These are phyloP conservation scores for Besnoitia besnoiti DNA, from an alignment of 169 alveolate species.

Conservation along the genomic window DNA sequence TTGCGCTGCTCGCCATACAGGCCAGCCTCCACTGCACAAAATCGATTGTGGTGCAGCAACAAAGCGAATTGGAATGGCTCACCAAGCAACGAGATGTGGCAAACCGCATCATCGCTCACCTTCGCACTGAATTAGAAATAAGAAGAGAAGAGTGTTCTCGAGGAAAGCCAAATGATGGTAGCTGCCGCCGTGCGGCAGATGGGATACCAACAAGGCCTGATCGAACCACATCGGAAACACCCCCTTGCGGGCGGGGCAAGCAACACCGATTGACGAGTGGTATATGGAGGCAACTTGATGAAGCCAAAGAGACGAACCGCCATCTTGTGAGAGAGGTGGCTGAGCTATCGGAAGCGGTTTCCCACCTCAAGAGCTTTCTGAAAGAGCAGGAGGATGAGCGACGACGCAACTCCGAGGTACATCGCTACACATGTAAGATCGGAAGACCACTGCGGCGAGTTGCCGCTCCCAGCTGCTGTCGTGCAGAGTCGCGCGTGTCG, in stretches of 20 bases:
- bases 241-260: not conserved
- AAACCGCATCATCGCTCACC: conserved; percentile 13
- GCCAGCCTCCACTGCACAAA: not conserved
- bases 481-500: too few relatives aligned
- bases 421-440: too few relatives aligned
- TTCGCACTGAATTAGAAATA: not conserved
- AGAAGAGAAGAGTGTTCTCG: not conserved
- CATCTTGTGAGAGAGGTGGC: not conserved
- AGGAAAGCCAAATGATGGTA: not conserved
- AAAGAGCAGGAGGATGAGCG: not conserved
- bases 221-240: not conserved
- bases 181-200: not conserved
- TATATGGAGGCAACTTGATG: not conserved
- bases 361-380: not conserved
- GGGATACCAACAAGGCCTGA: not conserved
- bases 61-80: conserved; percentile 12
- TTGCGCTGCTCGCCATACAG: conserved; percentile 34
- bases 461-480: too few relatives aligned
- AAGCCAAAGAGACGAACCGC: not conserved
- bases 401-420: conserved; percentile 8
- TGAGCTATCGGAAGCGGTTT: not conserved
- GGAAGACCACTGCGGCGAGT: too few relatives aligned
- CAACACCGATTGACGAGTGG: not conserved
- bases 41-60: not conserved
- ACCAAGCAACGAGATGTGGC: conserved; percentile 35